Conservation (phyloP, 2,329 filamentous ascomycete species). For the Talaromyces sp. region DNA sequence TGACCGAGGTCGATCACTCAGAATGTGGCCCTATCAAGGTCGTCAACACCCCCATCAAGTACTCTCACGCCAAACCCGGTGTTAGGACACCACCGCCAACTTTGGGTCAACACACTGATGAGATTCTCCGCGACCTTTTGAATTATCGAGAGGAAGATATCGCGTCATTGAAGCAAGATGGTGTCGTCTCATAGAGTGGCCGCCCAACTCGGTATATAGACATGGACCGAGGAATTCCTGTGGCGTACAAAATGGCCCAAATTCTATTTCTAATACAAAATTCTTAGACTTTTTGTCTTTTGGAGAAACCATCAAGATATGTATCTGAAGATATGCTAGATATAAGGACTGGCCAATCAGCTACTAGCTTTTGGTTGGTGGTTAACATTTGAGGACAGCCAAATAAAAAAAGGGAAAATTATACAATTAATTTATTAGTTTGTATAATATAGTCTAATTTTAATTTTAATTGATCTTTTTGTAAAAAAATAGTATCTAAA, state of each 20-base stretch:
- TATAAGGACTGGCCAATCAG: no score
- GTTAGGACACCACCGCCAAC: constrained; percentile 76
- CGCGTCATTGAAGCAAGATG: constrained; percentile 56
- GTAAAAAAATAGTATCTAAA: no score
- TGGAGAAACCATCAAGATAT: not conserved
- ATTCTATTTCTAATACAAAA: not conserved
- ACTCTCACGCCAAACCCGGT: constrained; percentile 72
- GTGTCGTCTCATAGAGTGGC: constrained; percentile 53
- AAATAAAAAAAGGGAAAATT: no score
- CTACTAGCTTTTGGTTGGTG: no score
- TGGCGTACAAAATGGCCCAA: not conserved
- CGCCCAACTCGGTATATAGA: not conserved
- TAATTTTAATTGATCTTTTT: no score
- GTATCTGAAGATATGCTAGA: no score
- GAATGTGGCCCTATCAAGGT: constrained; percentile 80
- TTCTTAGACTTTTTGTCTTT: not conserved
- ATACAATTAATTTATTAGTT: no score
- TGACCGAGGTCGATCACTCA: constrained; percentile 78
- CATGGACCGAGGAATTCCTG: not conserved
- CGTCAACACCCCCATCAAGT: constrained; percentile 93
- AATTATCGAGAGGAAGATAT: constrained; percentile 59
- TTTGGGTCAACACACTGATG: constrained; percentile 80
- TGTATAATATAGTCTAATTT: no score
- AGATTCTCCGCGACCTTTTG: constrained; percentile 63
- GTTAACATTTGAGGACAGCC: no score